Evolutionary conservation across 1,139 yeast species (phyloP).

Genomic region (Arxiozyma heterogenica): DNA sequence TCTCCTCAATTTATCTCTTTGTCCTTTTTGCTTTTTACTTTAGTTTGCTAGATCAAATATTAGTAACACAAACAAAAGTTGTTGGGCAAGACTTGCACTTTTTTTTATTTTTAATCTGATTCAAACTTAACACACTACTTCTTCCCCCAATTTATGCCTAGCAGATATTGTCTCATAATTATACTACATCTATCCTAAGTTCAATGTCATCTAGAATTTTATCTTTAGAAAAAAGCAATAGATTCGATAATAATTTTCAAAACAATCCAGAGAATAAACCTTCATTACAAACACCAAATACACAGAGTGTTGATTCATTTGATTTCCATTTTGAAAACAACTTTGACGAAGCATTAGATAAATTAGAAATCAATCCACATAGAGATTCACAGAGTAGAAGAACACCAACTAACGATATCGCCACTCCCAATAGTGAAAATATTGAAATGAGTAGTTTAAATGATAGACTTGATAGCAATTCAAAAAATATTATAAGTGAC

Average conservation of each 20-base stretch:
- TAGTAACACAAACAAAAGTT: background rate
- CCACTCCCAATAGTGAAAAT: slow-evolving; percentile 12
- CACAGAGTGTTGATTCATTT: slow-evolving; percentile 30
- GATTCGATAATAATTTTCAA: background rate
- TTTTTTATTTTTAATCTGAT: background rate
- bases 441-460: slow-evolving; percentile 25
- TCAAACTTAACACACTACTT: background rate
- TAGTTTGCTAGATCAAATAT: background rate
- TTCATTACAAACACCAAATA: background rate
- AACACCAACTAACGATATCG: slow-evolving; percentile 4
- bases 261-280: background rate
- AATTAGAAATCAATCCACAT: slow-evolving; percentile 26
- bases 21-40: too few relatives aligned
- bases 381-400: slow-evolving; percentile 5
- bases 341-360: slow-evolving; percentile 35
- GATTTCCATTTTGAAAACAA: slow-evolving; percentile 34
- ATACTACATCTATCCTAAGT: background rate
- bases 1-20: background rate
- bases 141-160: background rate
- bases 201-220: background rate
- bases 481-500: slow-evolving; percentile 13
- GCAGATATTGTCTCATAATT: background rate
- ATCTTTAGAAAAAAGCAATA: background rate
- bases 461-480: slow-evolving; percentile 7
- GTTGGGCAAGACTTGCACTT: background rate